A percentile compares a stretch with the other conserved stretches of the same genome.
These are phyloP conservation scores for Onygena corvina DNA, from an alignment of 2,329 filamentous ascomycete species.

Conservation along the genomic window DNA sequence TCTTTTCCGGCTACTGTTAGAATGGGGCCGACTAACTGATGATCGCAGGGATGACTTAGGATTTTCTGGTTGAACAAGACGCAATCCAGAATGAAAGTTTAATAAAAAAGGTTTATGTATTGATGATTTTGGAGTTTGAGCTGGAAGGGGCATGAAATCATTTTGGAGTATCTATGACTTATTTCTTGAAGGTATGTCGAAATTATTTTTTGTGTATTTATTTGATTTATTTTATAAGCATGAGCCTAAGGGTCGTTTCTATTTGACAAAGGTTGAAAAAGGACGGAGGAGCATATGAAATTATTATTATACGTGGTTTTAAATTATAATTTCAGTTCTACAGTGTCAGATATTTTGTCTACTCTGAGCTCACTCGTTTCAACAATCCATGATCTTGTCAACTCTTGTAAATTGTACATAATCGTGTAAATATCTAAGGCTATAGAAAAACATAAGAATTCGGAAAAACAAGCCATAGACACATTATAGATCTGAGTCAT, in stretches of 20 bases:
- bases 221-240: too few species aligned
- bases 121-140: neutral
- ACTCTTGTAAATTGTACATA: too few species aligned
- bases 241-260: too few species aligned
- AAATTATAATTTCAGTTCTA: too few species aligned
- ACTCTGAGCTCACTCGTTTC: too few species aligned
- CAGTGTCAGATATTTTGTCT: too few species aligned
- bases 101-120: neutral
- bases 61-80: slow-evolving; percentile 20
- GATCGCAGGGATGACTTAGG: slow-evolving; percentile 44
- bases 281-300: too few species aligned
- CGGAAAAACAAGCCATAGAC: neutral
- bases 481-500: neutral
- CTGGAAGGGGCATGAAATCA: neutral
- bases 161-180: neutral
- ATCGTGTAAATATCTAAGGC: neutral
- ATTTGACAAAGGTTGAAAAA: too few species aligned
- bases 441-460: neutral
- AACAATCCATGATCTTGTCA: too few species aligned
- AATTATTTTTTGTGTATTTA: too few species aligned
- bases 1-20: slow-evolving; percentile 62
- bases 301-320: too few species aligned
- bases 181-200: neutral
- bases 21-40: slow-evolving; percentile 61
- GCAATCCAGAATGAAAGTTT: neutral